A percentile compares a stretch with the other conserved stretches of the same genome.
phyloP scores from a whole-genome alignment of 495 filamentous ascomycete species.

The Mycothermus thermophilus region DNA sequence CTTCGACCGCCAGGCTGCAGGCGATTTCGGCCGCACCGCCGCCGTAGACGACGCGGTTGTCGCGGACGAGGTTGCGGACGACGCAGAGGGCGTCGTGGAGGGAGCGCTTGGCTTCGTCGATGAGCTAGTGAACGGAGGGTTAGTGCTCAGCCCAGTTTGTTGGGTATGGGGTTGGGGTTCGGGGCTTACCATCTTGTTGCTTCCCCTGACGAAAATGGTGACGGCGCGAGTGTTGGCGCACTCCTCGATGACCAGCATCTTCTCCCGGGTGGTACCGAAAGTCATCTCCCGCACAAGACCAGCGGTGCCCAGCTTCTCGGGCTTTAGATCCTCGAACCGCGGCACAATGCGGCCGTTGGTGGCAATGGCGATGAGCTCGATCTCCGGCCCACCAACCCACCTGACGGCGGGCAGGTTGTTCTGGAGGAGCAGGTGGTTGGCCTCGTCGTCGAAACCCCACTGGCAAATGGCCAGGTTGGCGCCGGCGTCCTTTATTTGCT shows the following conservation, averaged over 20 bases:
- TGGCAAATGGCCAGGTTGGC: conserved; percentile 98
- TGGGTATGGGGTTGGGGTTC: conserved; percentile 2
- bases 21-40: conserved; percentile 96
- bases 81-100: conserved; percentile 96
- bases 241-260: conserved; percentile 99
- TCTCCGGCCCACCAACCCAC: conserved; percentile 97
- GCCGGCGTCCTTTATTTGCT: conserved; percentile 92
- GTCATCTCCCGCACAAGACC: conserved; percentile 87
- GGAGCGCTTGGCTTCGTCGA: conserved; percentile 96
- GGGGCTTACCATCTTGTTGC: conserved; percentile 88
- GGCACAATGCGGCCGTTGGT: conserved; percentile 97
- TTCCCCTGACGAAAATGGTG: conserved; percentile 88
- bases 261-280: conserved; percentile 94
- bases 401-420: conserved; percentile 91
- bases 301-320: conserved; percentile 80
- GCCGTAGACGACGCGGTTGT: conserved; percentile 98
- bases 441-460: conserved; percentile 99
- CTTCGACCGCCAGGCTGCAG: conserved; percentile 89
- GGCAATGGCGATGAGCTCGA: conserved; percentile 95
- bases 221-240: conserved; percentile 96
- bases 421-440: conserved; percentile 90
- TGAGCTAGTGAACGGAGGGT: conserved; percentile 52
- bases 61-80: conserved; percentile 85
- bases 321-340: conserved; percentile 83
- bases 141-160: too few relatives aligned